Evolutionary conservation across 2,329 filamentous ascomycete genomes (phyloP), one percentile per base, ranked within the genome.

Genomic region (Pestalotiopsis sp.): DNA sequence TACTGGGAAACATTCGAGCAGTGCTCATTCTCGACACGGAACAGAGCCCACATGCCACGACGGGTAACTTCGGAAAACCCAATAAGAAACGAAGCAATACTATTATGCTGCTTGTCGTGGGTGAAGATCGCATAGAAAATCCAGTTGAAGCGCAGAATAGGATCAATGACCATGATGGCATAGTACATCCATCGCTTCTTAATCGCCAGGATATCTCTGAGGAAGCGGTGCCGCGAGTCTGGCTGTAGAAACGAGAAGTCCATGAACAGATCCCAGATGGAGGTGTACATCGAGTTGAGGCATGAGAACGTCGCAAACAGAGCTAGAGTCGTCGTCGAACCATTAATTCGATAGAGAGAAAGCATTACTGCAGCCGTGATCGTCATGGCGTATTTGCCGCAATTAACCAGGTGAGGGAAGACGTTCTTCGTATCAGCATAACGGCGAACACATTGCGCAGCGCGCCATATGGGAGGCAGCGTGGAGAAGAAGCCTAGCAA

Each of bases 21-120:
- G 81, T 99, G 96, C 76, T 99, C 96, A 79, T 99, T 99, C 80
- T 99, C 96, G 31, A 99, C 95, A 56, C 96, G 93, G 78, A 99
- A 92, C 3, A 98, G 84, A 0, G 92, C 91, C 96, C 96, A 99
- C 77, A 98, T 89, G 70, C 94, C 95, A 77, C 96, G 86, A 39
- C 96, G 90, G n/a, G 88, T 86, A 25, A 97, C 89, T 78, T 99
- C 96, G 9, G 91, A 88, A 3, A 98, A 82, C 1, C 88, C 87
- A 17, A 98, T 89, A 38, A 92, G 73, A 80, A 98, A 98, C 1
- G 93, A 94, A 4, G 94, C 87, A 1, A 94, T 79, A 3, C 93
- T 92, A 1, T 92, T 95, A 79, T 98, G 95, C 75, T 98, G 94
- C 0, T 91, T 81, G 75, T 97, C 87, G 70, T 91, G 83, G 0